phyloP scores from a whole-genome alignment of 164 flowering plant species.

The Stephania yunnanensis region DNA sequence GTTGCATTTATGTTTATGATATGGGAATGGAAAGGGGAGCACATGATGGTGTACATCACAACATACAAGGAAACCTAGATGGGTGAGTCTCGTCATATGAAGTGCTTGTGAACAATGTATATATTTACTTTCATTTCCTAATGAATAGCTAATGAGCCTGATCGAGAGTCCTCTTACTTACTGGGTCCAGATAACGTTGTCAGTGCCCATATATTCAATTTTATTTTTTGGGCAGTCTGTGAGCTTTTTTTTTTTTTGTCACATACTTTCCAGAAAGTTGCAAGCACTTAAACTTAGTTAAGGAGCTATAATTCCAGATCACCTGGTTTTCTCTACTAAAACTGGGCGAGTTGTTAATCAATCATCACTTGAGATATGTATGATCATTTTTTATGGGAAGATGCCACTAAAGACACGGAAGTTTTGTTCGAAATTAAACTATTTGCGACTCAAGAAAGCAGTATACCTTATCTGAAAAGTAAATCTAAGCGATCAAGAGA shows the following conservation, averaged over 20 bases:
- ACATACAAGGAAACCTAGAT: neutral
- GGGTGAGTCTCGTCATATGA: neutral
- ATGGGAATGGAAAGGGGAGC: neutral
- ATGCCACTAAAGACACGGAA: too few species aligned
- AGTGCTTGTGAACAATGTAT: neutral
- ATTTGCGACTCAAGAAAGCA: too few species aligned
- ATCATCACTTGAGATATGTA: neutral
- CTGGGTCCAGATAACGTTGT: neutral
- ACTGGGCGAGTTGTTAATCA: neutral
- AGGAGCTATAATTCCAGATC: neutral
- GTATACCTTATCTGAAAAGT: too few species aligned
- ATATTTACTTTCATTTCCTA: neutral
- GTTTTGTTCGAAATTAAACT: too few species aligned
- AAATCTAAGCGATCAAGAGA: too few species aligned
- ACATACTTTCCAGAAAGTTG: neutral
- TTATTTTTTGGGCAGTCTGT: neutral
- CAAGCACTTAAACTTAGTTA: neutral
- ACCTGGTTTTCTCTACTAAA: neutral
- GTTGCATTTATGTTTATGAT: neutral
- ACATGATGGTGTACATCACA: neutral
- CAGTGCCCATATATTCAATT: neutral
- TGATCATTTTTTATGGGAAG: too few species aligned
- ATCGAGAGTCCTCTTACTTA: neutral
- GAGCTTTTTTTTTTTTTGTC: neutral
- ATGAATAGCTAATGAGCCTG: neutral